Evolutionary conservation across 805 yeast genomes (phyloP), one percentile per base, ranked within the genome.

Genomic region (Zygotorulaspora florentina): DNA sequence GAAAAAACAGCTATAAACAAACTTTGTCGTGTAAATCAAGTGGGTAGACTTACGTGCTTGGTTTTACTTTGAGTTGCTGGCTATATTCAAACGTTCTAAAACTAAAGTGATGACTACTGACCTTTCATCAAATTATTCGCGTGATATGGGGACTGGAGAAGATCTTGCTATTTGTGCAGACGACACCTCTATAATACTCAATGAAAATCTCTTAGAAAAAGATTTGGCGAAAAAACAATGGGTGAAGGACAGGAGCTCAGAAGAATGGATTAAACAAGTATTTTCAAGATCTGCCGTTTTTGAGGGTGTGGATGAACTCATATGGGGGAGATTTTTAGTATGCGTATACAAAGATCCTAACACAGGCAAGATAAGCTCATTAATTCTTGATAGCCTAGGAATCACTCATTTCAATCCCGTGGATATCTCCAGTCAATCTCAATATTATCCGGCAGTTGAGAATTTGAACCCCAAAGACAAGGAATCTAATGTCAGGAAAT

Each of bases 371-470:
- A 66, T 80, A n/a, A 72, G 78, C 44, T 73, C 83, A 3, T 68
- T 80, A 3, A 65, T 84, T 17, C 53, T 85, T 20, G 79, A 85
- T 23, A 76, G 74, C 46, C 81, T 80, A 51, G 98, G 97, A 0
- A 74, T 79, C 31, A 71, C 83, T 3, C 72, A 77, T 25, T 78
- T 77, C 54, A 72, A 75, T 26, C 72, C 81, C 16, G 65, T 88
- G 56, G 78, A 86, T 2, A 62, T 86, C 9, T 76, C 74, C 36
- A 58, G 70, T 0, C 66, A 74, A 38, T 87, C 96, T 1, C 73
- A 84, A 41, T 91, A 80, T 61, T 87, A 76, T 68, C 89, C 85
- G 1, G 93, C 96, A 1, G 77, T 90, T 53, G 77, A 81, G 56
- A 88, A 87, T 56, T 68, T 91, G 38, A 60, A 74, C 0, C 69